phyloP scores from a whole-genome alignment of 192 early-diverging fungal species.

The Lobulomyces angularis region DNA sequence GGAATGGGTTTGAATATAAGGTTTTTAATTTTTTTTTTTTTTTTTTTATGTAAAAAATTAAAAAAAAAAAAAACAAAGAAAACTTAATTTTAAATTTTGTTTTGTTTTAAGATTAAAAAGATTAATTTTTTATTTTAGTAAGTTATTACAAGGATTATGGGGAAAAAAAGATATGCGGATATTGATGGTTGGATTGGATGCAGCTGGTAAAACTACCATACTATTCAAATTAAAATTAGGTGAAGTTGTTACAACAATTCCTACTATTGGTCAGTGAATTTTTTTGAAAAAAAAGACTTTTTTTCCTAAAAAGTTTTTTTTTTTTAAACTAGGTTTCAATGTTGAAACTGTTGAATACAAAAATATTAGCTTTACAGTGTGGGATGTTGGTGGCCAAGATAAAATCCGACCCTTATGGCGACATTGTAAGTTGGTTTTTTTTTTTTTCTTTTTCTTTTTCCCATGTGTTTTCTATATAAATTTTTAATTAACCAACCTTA shows the following conservation, averaged over 20 bases:
- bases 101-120: too few species aligned
- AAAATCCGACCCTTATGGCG: conserved; percentile 97
- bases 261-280: conserved; percentile 74
- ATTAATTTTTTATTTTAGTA: too few species aligned
- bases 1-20: too few species aligned
- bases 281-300: conserved; percentile 34
- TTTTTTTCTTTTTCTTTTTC: conserved; percentile 1
- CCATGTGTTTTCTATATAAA: conserved; percentile 6
- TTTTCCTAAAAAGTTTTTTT: conserved; percentile 23
- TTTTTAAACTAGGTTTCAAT: conserved; percentile 73
- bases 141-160: conserved; percentile 61
- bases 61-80: too few species aligned
- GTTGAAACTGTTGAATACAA: conserved; percentile 97
- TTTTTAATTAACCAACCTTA: not conserved
- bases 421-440: conserved; percentile 59
- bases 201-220: conserved; percentile 97
- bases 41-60: too few species aligned
- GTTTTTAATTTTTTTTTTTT: too few species aligned
- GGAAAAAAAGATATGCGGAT: conserved; percentile 94
- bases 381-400: conserved; percentile 99
- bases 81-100: too few species aligned
- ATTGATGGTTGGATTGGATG: conserved; percentile 90
- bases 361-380: conserved; percentile 95
- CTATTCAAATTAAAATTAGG: conserved; percentile 98
- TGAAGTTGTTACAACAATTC: conserved; percentile 97